A percentile compares a stretch with the other conserved stretches of the same genome.
Evolutionary conservation across 176 grass and related monocot species (phyloP).

Genomic region (Pontederia crassipes): DNA sequence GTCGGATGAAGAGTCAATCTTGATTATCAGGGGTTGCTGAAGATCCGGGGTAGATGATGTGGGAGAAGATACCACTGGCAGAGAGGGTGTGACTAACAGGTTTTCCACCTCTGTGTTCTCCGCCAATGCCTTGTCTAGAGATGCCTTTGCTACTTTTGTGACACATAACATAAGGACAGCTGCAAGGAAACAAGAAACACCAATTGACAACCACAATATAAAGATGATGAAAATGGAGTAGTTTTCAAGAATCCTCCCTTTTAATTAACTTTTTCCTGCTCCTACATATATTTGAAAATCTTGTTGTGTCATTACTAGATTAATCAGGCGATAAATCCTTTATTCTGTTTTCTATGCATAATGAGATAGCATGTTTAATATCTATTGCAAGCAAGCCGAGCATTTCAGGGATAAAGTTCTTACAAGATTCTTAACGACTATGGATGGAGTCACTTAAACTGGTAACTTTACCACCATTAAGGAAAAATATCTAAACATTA

Average conservation of each 20-base stretch:
- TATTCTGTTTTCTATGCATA: too few species aligned
- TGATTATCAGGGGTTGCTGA: slow-evolving; percentile 82
- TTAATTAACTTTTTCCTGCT: neutral
- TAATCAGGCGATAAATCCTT: too few species aligned
- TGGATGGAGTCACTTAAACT: too few species aligned
- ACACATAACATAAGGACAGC: slow-evolving; percentile 69
- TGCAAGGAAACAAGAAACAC: slow-evolving; percentile 20
- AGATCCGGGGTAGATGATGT: slow-evolving; percentile 26
- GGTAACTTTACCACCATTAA: too few species aligned
- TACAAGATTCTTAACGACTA: too few species aligned
- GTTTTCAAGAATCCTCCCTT: neutral
- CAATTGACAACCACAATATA: neutral
- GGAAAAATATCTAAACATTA: too few species aligned
- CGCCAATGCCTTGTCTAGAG: slow-evolving; percentile 76
- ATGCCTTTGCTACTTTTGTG: slow-evolving; percentile 72
- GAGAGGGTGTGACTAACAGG: slow-evolving; percentile 38
- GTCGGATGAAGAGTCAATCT: slow-evolving; percentile 62
- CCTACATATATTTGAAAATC: too few species aligned
- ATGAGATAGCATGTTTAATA: too few species aligned
- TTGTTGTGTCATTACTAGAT: too few species aligned
- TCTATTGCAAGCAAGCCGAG: too few species aligned
- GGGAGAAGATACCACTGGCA: slow-evolving; percentile 39
- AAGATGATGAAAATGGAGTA: neutral
- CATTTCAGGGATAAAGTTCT: too few species aligned
- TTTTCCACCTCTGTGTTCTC: slow-evolving; percentile 54